phyloP scores from a whole-genome alignment of 2,329 filamentous ascomycete species.

The Coniochaeta sp. region DNA sequence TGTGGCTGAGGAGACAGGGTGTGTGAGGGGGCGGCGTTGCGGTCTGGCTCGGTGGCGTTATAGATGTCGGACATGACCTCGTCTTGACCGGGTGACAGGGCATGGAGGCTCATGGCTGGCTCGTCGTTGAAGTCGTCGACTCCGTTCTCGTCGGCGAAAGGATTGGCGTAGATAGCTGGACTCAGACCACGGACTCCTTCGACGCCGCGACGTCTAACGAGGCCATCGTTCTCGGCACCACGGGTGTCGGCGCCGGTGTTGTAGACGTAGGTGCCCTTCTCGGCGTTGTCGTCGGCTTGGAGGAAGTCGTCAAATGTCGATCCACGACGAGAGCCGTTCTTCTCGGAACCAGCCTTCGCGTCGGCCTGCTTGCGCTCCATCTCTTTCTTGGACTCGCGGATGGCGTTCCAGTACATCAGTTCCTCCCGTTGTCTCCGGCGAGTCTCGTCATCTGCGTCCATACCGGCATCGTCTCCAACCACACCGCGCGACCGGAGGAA shows the following conservation, averaged over 20 bases:
- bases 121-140: conserved; percentile 41
- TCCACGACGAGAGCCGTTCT: conserved; percentile 14
- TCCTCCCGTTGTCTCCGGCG: conserved; percentile 56
- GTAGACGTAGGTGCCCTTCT: conserved; percentile 50
- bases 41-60: conserved; percentile 40
- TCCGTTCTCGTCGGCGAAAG: conserved; percentile 51
- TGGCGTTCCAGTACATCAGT: conserved; percentile 58
- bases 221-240: conserved; percentile 30
- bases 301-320: conserved; percentile 55
- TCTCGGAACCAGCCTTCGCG: no score
- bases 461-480: conserved; percentile 28
- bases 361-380: conserved; percentile 18
- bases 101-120: conserved; percentile 18
- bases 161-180: conserved; percentile 45
- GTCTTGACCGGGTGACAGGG: conserved; percentile 36
- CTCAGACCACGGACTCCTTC: conserved; percentile 39
- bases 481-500: conserved; percentile 48
- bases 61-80: conserved; percentile 46
- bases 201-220: conserved; percentile 40
- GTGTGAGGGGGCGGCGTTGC: conserved; percentile 21
- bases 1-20: conserved; percentile 8
- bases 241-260: conserved; percentile 46
- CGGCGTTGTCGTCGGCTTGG: conserved; percentile 39
- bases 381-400: conserved; percentile 42
- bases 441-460: conserved; percentile 57